phyloP scores from a whole-genome alignment of 768 basidiomycete species.

The Psilocybe cyanescens region DNA sequence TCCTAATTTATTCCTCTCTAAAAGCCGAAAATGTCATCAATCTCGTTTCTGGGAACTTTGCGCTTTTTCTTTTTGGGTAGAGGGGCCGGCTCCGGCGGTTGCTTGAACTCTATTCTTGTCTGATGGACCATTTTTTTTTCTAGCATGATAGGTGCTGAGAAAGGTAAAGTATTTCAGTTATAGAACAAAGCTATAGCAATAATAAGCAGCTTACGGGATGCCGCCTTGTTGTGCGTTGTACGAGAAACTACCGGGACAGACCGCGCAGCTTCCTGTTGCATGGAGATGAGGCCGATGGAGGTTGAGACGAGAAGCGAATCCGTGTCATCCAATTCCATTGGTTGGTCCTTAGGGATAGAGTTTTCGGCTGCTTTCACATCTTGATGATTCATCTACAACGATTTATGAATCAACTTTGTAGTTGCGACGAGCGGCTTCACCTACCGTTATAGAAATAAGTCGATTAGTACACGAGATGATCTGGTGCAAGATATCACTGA shows the following conservation, averaged over 20 bases:
- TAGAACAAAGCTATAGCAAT: constrained; percentile 1
- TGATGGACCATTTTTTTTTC: background rate
- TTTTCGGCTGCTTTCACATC: background rate
- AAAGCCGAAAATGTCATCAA: constrained; percentile 70
- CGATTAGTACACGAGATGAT: constrained; percentile 11
- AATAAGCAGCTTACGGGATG: background rate
- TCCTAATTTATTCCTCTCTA: constrained; percentile 9
- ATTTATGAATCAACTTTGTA: background rate
- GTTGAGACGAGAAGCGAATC: background rate
- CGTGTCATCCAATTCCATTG: background rate
- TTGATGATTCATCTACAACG: background rate
- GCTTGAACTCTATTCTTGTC: background rate
- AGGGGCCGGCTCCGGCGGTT: background rate
- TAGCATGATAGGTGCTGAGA: background rate
- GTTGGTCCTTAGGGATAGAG: background rate
- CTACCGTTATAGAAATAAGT: constrained; percentile 13
- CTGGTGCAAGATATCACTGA: constrained; percentile 40
- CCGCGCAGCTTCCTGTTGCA: background rate
- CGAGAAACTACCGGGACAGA: background rate
- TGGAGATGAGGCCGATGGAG: background rate
- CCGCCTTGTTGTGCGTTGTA: background rate
- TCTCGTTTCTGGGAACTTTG: constrained; percentile 55
- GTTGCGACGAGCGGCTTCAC: background rate
- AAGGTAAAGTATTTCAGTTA: background rate
- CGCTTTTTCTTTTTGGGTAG: constrained; percentile 36